Percentiles rank a stretch among this genome's conserved stretches.
Conservation (phyloP, 2,329 filamentous ascomycete genomes). For the Davidsoniella virescens region DNA sequence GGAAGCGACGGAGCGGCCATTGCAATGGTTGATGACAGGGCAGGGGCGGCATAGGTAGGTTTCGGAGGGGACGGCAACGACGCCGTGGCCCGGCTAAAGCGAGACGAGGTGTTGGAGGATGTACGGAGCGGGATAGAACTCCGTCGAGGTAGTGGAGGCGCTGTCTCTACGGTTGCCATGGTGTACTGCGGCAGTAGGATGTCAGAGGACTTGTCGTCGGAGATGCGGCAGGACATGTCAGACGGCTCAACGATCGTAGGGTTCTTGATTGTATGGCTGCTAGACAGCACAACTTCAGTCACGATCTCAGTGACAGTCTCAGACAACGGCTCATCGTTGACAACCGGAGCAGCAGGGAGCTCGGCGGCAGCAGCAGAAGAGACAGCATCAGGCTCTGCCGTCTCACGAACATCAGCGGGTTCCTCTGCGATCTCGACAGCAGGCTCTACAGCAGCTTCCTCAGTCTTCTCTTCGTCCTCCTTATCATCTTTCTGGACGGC, state of each 20-base stretch:
- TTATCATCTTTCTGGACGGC: neutral
- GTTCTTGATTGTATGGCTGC: neutral
- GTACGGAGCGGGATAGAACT: neutral
- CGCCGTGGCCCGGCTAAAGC: neutral
- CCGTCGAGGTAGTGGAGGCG: neutral
- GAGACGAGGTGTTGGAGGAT: too few relatives aligned
- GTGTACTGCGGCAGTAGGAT: too few relatives aligned
- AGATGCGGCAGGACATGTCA: too few relatives aligned
- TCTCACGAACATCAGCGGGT: neutral
- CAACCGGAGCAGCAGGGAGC: neutral
- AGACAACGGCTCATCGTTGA: neutral
- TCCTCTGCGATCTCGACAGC: neutral
- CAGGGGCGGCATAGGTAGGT: constrained; percentile 1
- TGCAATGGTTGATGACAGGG: neutral
- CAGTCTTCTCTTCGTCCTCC: neutral
- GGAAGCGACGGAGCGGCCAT: neutral
- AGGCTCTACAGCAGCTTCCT: neutral
- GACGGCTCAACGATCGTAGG: neutral
- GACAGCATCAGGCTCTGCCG: neutral
- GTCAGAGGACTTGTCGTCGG: too few relatives aligned
- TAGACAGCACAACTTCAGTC: neutral
- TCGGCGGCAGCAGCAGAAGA: neutral
- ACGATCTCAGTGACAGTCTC: neutral
- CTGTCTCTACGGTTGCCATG: too few relatives aligned
- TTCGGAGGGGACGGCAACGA: neutral